Percentiles rank a stretch among this genome's conserved stretches.
Evolutionary conservation across 371 early-diverging fungal genomes (phyloP).

Genomic region (Enteropsectra breve): DNA sequence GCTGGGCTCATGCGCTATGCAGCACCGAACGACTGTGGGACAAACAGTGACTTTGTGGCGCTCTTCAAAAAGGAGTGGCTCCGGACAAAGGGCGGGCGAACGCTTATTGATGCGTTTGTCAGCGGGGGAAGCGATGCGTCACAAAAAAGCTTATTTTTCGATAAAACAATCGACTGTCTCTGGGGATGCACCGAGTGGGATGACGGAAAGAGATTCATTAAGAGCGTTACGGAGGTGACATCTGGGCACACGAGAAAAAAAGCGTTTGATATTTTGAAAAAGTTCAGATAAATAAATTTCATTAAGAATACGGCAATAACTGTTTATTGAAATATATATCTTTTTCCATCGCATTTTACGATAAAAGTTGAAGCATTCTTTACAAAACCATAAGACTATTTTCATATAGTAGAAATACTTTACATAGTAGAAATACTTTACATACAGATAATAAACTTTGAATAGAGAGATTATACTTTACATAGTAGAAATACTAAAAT

Average conservation of each 20-base stretch:
- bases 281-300: neutral
- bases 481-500: too few species aligned
- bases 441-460: too few species aligned
- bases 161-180: constrained; percentile 19
- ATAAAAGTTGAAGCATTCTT: too few species aligned
- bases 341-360: too few species aligned
- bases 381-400: too few species aligned
- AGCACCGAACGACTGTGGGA: neutral
- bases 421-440: too few species aligned
- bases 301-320: too few species aligned
- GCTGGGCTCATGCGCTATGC: neutral
- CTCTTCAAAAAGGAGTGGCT: constrained; percentile 7
- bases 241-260: constrained; percentile 19
- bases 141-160: constrained; percentile 8
- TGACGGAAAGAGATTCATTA: constrained; percentile 3
- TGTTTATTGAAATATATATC: too few species aligned
- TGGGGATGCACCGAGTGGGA: constrained; percentile 7
- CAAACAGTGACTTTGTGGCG: constrained; percentile 11
- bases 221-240: neutral
- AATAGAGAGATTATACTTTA: too few species aligned
- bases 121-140: neutral
- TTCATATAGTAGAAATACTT: too few species aligned
- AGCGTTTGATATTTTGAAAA: constrained; percentile 14
- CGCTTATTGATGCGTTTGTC: constrained; percentile 8
- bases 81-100: constrained; percentile 3